Evolutionary conservation across 768 basidiomycete species (phyloP).

Genomic region (Podaxis sp.): DNA sequence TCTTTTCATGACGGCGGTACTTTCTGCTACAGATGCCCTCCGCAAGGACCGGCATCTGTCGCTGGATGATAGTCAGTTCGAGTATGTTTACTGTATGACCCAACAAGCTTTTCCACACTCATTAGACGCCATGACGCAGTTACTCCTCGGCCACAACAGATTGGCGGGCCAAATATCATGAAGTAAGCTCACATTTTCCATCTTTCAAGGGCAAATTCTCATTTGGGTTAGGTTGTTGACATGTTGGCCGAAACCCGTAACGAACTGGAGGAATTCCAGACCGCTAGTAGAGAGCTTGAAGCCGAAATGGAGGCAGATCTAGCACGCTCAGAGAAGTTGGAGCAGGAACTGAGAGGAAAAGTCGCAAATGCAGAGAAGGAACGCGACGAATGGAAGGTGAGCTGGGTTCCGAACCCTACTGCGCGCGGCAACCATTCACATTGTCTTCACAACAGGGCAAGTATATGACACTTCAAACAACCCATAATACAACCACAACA

Average conservation of each 20-base stretch:
- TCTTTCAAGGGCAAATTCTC: neutral
- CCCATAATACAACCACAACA: constrained; percentile 85
- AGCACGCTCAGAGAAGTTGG: constrained; percentile 81
- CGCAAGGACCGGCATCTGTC: constrained; percentile 61
- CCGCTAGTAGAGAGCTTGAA: constrained; percentile 87
- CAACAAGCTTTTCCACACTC: constrained; percentile 20
- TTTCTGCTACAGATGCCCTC: constrained; percentile 58
- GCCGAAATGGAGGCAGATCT: constrained; percentile 92
- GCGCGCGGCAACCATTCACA: constrained; percentile 10
- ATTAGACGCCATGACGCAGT: constrained; percentile 33
- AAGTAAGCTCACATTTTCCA: constrained; percentile 36
- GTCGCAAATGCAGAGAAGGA: constrained; percentile 69
- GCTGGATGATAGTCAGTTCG: constrained; percentile 64
- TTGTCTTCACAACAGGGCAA: constrained; percentile 50
- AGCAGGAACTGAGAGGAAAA: constrained; percentile 77
- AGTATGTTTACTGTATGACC: constrained; percentile 36
- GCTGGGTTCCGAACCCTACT: constrained; percentile 22
- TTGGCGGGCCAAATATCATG: constrained; percentile 80
- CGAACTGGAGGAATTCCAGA: constrained; percentile 86
- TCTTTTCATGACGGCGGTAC: constrained; percentile 59
- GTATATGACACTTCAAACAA: constrained; percentile 86
- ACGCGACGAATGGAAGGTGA: constrained; percentile 92
- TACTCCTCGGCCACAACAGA: constrained; percentile 58
- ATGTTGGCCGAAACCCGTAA: constrained; percentile 82
- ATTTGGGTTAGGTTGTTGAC: constrained; percentile 55